A percentile compares a stretch with the other conserved stretches of the same genome.
phyloP scores from a whole-genome alignment of 345 rosid genomes.

The Conringia planisiliqua region DNA sequence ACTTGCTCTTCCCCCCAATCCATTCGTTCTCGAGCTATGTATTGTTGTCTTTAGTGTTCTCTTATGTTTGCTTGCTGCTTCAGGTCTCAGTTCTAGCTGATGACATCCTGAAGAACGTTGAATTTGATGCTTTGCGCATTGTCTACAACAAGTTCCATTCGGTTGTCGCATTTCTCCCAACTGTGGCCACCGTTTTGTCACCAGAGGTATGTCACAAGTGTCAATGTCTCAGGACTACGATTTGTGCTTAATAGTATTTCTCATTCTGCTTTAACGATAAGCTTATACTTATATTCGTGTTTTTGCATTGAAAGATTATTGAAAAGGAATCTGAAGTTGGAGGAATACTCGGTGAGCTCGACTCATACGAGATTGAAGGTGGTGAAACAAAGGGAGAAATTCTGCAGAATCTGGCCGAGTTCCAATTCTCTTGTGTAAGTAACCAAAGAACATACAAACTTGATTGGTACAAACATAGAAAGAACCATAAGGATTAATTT shows the following conservation, averaged over 20 bases:
- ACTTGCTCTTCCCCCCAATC: neutral
- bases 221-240: slow-evolving; percentile 15
- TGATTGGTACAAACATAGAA: neutral
- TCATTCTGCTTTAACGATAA: slow-evolving; percentile 7
- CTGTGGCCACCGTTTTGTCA: slow-evolving; percentile 77
- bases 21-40: neutral
- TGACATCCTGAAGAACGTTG: slow-evolving; percentile 91
- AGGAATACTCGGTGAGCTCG: slow-evolving; percentile 88
- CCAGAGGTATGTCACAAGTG: slow-evolving; percentile 60
- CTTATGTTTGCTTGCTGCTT: slow-evolving; percentile 15
- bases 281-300: neutral
- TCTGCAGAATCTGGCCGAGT: slow-evolving; percentile 89
- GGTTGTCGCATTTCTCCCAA: slow-evolving; percentile 67
- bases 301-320: slow-evolving; percentile 47
- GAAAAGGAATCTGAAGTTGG: slow-evolving; percentile 87
- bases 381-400: slow-evolving; percentile 90
- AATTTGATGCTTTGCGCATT: slow-evolving; percentile 85
- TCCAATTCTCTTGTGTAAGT: slow-evolving; percentile 98
- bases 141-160: slow-evolving; percentile 91
- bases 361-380: slow-evolving; percentile 95
- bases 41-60: neutral
- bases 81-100: slow-evolving; percentile 97
- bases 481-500: neutral
- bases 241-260: neutral
- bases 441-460: neutral